Evolutionary conservation across 2,329 filamentous ascomycete species (phyloP), one percentile per base, ranked within the genome.

Genomic region (Raffaelea arxii): DNA sequence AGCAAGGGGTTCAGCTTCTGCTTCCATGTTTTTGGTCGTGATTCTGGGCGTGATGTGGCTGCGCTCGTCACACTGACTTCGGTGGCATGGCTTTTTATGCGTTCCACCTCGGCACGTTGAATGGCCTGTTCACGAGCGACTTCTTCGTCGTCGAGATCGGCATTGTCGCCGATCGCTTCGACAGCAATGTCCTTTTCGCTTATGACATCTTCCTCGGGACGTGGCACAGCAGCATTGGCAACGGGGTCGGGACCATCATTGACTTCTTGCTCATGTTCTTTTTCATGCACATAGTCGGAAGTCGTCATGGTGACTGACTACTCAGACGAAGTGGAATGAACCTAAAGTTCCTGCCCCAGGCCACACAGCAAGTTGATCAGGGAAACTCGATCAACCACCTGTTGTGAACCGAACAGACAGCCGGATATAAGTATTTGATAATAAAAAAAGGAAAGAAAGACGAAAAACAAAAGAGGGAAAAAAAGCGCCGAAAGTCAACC

Each of bases 1-100:
- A 68, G 68, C 53, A 84, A 56, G 2, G 80, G 80, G 54, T 84
- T 84, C 25, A 71, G 54, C 37, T 69, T 76, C 57, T 77, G 77
- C 59, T 79, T 74, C 80, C 84, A 87, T 59, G 76, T 72, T 55
- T 72, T 77, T 58, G 72, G 14, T 6, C 1, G 5, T 14, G 23
- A 38, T 25, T 12, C 37, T 24, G 11, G 45, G 19, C 12, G 36
- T n/a, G 42, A 41, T 5, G 48, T 46, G 5, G 46, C 43, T 6
- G 46, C 64, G 7, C 71, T 72, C 25, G 68, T 53, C 6, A 65
- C 67, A 54, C 75, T 79, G 39, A 67, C 65, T 19, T 70, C 71
- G 38, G 77, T 80, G 25, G 72, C 75, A 57, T 71, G 64, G 53
- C 74, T 81, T 52, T 68, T 69, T 24, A 69, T 70, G 39, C 62